phyloP scores from a whole-genome alignment of 495 filamentous ascomycete species.

The Aspergillus conjunctus region DNA sequence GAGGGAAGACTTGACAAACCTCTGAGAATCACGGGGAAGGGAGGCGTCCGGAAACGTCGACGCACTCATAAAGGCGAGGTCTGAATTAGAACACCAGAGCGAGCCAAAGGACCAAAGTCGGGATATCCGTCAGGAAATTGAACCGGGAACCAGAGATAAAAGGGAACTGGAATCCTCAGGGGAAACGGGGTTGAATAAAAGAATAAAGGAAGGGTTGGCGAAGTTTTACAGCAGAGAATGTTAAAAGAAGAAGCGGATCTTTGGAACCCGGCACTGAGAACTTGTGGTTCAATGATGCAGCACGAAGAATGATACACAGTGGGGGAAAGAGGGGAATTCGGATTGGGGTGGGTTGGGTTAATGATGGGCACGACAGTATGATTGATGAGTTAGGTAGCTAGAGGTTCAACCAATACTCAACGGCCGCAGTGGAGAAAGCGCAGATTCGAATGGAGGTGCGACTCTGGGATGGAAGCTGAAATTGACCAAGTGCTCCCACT shows the following conservation, averaged over 20 bases:
- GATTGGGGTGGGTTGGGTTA: conserved; percentile 24
- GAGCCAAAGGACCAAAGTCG: conserved; percentile 31
- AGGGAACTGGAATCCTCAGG: conserved; percentile 25
- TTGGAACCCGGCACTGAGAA: conserved; percentile 23
- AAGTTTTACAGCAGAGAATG: conserved; percentile 25
- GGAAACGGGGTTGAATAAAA: conserved; percentile 22
- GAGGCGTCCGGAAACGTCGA: conserved; percentile 50
- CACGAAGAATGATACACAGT: conserved; percentile 29
- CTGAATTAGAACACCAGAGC: conserved; percentile 21
- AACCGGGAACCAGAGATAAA: conserved; percentile 32
- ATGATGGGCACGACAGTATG: conserved; percentile 30
- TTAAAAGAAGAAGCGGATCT: conserved; percentile 20
- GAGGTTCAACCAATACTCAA: conserved; percentile 20
- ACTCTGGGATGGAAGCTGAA: conserved; percentile 7
- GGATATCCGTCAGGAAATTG: conserved; percentile 28
- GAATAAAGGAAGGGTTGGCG: conserved; percentile 23
- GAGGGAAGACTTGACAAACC: conserved; percentile 25
- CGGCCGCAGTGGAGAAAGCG: conserved; percentile 19
- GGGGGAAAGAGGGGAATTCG: conserved; percentile 23
- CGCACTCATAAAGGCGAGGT: conserved; percentile 52
- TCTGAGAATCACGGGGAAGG: conserved; percentile 48
- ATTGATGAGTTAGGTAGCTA: conserved; percentile 24
- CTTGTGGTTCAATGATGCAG: conserved; percentile 28
- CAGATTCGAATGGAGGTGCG: conserved; percentile 13
- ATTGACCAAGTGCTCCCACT: background rate